phyloP scores from a whole-genome alignment of 371 early-diverging fungal genomes.

The Saksenaea oblongispora region DNA sequence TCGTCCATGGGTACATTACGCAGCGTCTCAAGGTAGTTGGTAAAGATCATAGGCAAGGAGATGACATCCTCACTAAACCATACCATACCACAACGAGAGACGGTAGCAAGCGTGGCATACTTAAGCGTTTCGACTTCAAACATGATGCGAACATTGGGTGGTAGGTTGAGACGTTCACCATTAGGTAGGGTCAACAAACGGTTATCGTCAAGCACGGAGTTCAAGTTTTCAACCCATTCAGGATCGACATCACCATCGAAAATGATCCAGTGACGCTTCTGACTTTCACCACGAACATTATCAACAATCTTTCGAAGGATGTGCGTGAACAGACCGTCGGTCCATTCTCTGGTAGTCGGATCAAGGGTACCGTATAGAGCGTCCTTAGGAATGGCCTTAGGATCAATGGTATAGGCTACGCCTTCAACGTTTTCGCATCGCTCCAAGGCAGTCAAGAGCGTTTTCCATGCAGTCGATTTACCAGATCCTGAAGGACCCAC shows the following conservation, averaged over 20 bases:
- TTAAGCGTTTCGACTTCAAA: constrained; percentile 98
- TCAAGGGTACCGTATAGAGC: constrained; percentile 95
- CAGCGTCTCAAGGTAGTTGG: constrained; percentile 83
- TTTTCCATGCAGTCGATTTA: constrained; percentile 93
- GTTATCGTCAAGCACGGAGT: constrained; percentile 98
- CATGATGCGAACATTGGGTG: constrained; percentile 96
- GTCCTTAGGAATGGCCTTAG: constrained; percentile 98
- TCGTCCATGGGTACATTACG: constrained; percentile 83
- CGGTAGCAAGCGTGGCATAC: constrained; percentile 98
- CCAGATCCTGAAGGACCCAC: constrained; percentile 98
- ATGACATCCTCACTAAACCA: constrained; percentile 97
- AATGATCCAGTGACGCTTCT: constrained; percentile 97
- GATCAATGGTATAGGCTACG: constrained; percentile 92
- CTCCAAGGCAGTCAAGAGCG: constrained; percentile 87
- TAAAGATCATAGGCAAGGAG: constrained; percentile 77
- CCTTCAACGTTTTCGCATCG: constrained; percentile 89
- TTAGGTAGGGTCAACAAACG: constrained; percentile 95
- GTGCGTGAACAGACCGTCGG: constrained; percentile 97
- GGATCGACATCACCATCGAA: constrained; percentile 99
- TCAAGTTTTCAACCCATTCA: constrained; percentile 99
- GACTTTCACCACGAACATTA: constrained; percentile 95
- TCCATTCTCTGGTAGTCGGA: constrained; percentile 99
- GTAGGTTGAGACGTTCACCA: constrained; percentile 97
- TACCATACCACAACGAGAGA: constrained; percentile 99
- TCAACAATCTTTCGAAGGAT: constrained; percentile 96